Evolutionary conservation across 75 land plant genomes (phyloP), one percentile per base, ranked within the genome.

Genomic region (Sequoia sempervirens): DNA sequence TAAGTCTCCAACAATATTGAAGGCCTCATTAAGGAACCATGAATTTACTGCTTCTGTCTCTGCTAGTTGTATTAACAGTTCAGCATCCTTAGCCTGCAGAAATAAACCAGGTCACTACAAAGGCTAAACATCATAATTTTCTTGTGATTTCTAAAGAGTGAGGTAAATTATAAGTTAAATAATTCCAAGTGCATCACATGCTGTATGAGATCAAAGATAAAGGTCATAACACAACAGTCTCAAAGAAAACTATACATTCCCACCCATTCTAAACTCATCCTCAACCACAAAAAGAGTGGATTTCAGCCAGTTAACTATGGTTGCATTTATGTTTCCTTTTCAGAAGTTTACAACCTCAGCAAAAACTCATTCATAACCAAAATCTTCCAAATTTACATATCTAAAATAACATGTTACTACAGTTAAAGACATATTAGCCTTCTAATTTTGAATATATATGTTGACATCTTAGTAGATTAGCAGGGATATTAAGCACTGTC

Each of bases 21-120:
- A 90, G 74, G 93, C 93, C 70, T 84, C 86, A 81, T 88, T 80
- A 72, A 92, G 86, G 68, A 92, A 88, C 79, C 84, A 74, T 41
- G 87, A 68, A 70, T 90, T 87, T 70, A 90, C 79, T 28, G 82
- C 81, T 84, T 92, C 88, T 85, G 69, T 83, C 74, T 88, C 93
- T 28, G 85, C 91, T 68, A 92, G 81, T 53, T 90, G 43, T 45
- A 87, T 68, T 26, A 92, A 84, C 76, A 92, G 75, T 70, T 90
- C 90, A 75, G 90, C 91, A 85, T 92, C 93, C 80, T 92, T 90
- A 81, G 89, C 93, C 93, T 92, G 84, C 72, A 89, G 30, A 41
- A 43, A 37, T 23, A 32, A 70, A 68, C 61, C 2, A 68, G 73
- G 36, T 70, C 32, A 70, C 36, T 70, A 30, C 1, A 2, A 70